Evolutionary conservation across 1,284 basidiomycete genomes (phyloP).

Genomic region (Meripilus lineatus): DNA sequence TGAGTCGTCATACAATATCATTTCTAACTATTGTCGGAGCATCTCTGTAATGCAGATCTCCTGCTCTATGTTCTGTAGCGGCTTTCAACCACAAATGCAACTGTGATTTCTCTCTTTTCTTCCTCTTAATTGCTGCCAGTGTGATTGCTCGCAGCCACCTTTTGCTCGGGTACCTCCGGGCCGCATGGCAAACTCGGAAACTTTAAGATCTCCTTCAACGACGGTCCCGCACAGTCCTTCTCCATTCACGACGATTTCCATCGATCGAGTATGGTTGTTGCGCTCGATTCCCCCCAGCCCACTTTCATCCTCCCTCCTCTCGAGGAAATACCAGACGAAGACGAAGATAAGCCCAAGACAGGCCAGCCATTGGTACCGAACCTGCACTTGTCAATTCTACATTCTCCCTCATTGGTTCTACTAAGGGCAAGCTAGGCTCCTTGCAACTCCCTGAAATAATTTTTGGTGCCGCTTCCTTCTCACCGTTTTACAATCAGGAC

Average conservation of each 20-base stretch:
- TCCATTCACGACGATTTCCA: slow-evolving; percentile 5
- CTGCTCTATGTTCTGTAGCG: no score
- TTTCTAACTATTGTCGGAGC: no score
- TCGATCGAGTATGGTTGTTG: slow-evolving; percentile 33
- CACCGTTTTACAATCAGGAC: slow-evolving; percentile 66
- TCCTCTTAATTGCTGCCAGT: no score
- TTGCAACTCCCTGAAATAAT: slow-evolving; percentile 47
- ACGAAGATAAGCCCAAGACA: slow-evolving; percentile 44
- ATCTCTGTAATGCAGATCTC: no score
- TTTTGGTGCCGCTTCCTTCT: slow-evolving; percentile 72
- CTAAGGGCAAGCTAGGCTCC: slow-evolving; percentile 30
- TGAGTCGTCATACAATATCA: slow-evolving; percentile 34
- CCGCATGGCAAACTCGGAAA: no score
- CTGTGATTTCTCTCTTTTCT: no score
- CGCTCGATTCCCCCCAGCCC: slow-evolving; percentile 38
- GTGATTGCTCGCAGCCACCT: no score
- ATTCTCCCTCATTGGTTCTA: slow-evolving; percentile 11
- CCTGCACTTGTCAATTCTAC: not conserved
- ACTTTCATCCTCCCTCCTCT: slow-evolving; percentile 35
- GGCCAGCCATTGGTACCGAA: slow-evolving; percentile 36
- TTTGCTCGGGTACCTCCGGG: no score
- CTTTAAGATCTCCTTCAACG: no score
- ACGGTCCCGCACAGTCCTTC: slow-evolving; percentile 5
- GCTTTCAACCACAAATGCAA: no score
- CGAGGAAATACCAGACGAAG: slow-evolving; percentile 41